phyloP scores from a whole-genome alignment of 345 rosid genomes.

The Cardamine resedifolia region DNA sequence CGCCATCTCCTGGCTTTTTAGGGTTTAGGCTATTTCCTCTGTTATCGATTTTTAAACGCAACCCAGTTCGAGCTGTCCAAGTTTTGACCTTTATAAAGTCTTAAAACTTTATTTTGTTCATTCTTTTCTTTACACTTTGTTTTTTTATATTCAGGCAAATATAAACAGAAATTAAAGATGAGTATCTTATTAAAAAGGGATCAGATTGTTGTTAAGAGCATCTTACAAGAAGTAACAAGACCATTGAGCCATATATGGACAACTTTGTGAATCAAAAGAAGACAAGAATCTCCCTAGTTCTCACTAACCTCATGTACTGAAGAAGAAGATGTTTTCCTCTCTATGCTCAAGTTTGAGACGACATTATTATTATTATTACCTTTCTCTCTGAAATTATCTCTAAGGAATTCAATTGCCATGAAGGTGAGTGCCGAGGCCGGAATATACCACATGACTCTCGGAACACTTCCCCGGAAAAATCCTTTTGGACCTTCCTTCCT shows the following conservation, averaged over 20 bases:
- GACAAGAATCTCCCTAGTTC: constrained; percentile 20
- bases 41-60: constrained; percentile 6
- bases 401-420: constrained; percentile 94
- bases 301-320: constrained; percentile 47
- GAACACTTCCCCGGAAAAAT: constrained; percentile 84
- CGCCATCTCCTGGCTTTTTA: constrained; percentile 40
- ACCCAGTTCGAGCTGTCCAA: not conserved
- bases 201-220: constrained; percentile 22
- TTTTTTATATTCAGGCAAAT: not conserved
- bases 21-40: constrained; percentile 26
- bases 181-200: constrained; percentile 7
- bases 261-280: constrained; percentile 17
- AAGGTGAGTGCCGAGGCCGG: constrained; percentile 95
- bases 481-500: constrained; percentile 70
- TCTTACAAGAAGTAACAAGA: not conserved
- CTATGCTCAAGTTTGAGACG: constrained; percentile 48
- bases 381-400: constrained; percentile 64
- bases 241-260: constrained; percentile 25
- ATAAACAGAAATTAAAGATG: not conserved
- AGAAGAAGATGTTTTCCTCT: constrained; percentile 50
- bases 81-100: not conserved
- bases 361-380: constrained; percentile 15
- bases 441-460: constrained; percentile 89
- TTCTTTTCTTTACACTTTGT: not conserved
- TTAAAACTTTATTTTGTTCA: not conserved